These are phyloP conservation scores for Eutrema yunnanense DNA, from an alignment of 345 rosid genomes.

Conservation along the genomic window DNA sequence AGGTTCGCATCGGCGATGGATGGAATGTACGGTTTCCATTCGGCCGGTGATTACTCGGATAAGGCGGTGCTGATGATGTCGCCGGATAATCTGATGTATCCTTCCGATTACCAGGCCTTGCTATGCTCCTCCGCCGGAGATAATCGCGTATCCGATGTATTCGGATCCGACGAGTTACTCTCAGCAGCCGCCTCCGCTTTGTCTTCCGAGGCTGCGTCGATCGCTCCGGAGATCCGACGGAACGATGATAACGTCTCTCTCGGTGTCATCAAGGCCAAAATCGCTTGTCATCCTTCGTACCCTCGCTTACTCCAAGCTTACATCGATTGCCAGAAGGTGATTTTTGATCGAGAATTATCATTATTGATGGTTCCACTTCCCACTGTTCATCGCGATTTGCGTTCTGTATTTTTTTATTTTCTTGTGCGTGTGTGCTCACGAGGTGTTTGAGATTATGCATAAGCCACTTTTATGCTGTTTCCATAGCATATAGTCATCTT, in stretches of 20 bases:
- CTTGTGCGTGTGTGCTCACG: not conserved
- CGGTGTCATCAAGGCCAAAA: constrained; percentile 56
- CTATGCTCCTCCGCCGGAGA: constrained; percentile 46
- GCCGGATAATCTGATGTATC: constrained; percentile 59
- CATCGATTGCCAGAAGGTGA: constrained; percentile 95
- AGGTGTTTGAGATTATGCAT: not conserved
- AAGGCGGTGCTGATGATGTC: constrained; percentile 50
- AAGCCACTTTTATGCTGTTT: not conserved
- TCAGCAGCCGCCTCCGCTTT: constrained; percentile 56
- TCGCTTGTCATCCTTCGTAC: constrained; percentile 84
- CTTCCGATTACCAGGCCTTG: constrained; percentile 47
- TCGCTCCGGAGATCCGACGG: constrained; percentile 44
- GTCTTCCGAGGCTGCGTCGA: constrained; percentile 66
- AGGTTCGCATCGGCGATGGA: constrained; percentile 39
- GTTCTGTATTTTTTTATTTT: not conserved
- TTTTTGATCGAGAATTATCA: not conserved
- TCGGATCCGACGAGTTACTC: constrained; percentile 66
- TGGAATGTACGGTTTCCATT: constrained; percentile 59
- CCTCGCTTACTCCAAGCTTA: constrained; percentile 81
- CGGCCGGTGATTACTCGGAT: constrained; percentile 45
- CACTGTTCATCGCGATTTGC: constrained; percentile 1
- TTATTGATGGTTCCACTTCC: not conserved
- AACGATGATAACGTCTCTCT: constrained; percentile 39
- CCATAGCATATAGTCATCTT: not conserved
- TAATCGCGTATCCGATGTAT: constrained; percentile 29